Evolutionary conservation across 306 rosid genomes (phyloP).

Genomic region (Lagenaria siceraria): DNA sequence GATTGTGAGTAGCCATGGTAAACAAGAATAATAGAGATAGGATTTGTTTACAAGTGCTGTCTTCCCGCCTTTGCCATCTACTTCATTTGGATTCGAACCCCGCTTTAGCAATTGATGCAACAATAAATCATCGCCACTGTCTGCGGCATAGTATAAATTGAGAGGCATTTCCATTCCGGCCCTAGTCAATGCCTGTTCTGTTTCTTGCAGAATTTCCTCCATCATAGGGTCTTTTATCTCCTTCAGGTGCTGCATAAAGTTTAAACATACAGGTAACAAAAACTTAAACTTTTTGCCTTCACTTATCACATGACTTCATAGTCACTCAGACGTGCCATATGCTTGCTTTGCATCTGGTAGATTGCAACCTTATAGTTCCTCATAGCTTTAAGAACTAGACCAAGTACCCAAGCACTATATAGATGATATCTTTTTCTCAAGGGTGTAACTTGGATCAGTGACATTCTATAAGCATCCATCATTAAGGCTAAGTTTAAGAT

Average conservation of each 20-base stretch:
- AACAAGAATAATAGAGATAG: background rate
- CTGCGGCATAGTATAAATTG: constrained; percentile 60
- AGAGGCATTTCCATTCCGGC: constrained; percentile 62
- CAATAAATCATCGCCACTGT: constrained; percentile 57
- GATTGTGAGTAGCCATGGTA: background rate
- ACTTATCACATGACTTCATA: background rate
- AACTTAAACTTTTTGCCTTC: background rate
- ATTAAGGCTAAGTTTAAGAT: background rate
- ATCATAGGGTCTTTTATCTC: constrained; percentile 49
- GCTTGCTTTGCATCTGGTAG: background rate
- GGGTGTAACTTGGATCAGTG: background rate
- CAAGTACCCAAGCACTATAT: background rate
- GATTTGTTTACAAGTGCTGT: constrained; percentile 58
- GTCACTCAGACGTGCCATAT: background rate
- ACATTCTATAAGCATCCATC: background rate
- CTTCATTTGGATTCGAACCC: constrained; percentile 58
- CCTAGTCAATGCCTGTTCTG: constrained; percentile 58
- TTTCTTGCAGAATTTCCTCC: constrained; percentile 59
- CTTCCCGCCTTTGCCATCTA: constrained; percentile 41
- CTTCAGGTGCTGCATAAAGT: constrained; percentile 48
- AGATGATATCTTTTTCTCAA: background rate
- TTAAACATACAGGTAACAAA: background rate
- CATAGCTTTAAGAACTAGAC: background rate
- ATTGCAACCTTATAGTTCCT: background rate
- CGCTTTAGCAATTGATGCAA: constrained; percentile 58